Percentiles rank a stretch among this genome's conserved stretches.
These are phyloP conservation scores for Chalaropsis ovoidea DNA, from an alignment of 2,329 filamentous ascomycete species.

Conservation along the genomic window DNA sequence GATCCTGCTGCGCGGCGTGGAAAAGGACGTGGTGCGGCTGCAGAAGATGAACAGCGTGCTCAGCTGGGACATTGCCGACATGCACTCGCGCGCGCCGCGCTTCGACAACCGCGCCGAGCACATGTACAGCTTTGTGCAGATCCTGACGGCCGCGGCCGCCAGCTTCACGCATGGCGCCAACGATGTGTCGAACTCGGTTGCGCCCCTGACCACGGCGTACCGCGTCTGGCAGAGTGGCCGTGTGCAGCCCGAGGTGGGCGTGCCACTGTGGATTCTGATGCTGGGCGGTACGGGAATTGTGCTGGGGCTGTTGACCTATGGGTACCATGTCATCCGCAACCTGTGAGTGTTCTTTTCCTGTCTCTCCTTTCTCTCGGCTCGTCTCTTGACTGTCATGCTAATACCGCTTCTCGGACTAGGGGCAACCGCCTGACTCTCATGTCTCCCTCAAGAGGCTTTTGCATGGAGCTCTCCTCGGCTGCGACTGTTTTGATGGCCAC, in stretches of 20 bases:
- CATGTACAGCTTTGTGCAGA: constrained; percentile 41
- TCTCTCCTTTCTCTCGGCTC: neutral
- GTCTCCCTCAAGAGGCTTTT: constrained; percentile 44
- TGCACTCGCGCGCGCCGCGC: constrained; percentile 41
- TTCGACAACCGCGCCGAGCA: constrained; percentile 46
- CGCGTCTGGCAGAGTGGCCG: constrained; percentile 39
- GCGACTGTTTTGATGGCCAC: constrained; percentile 47
- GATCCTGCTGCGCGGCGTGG: constrained; percentile 39
- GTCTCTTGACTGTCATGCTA: neutral
- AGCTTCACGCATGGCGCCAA: constrained; percentile 49
- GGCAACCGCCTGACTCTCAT: constrained; percentile 48
- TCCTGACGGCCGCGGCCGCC: constrained; percentile 44
- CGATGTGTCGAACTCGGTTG: constrained; percentile 45
- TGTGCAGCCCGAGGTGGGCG: constrained; percentile 33
- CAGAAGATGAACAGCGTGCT: constrained; percentile 42
- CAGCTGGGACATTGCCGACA: constrained; percentile 39
- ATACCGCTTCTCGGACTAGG: neutral
- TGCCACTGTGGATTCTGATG: constrained; percentile 43
- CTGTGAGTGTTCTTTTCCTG: constrained; percentile 29
- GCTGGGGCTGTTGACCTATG: constrained; percentile 51
- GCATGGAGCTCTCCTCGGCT: constrained; percentile 43
- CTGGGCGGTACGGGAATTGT: constrained; percentile 42
- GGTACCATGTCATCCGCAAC: constrained; percentile 53
- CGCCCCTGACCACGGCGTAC: constrained; percentile 45
- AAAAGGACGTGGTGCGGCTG: constrained; percentile 40